Conservation (phyloP, 2,329 filamentous ascomycete species). For the Monosporascus ibericus region DNA sequence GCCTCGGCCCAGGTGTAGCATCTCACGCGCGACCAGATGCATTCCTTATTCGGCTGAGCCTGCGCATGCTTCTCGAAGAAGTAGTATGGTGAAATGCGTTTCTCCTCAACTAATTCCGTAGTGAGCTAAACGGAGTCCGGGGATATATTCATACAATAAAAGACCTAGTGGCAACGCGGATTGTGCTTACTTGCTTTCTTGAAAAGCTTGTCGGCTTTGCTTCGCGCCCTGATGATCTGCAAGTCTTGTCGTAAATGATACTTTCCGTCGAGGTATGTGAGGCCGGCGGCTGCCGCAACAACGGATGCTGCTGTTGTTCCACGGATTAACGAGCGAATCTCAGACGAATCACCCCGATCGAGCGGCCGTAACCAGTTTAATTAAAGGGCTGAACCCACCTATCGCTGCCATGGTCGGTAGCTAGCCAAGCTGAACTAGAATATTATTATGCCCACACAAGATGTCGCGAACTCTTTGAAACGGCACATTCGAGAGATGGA, state of each 20-base stretch:
- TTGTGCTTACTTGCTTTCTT: constrained; percentile 38
- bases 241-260: constrained; percentile 61
- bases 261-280: constrained; percentile 63
- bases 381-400: not conserved
- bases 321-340: not conserved
- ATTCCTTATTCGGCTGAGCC: constrained; percentile 45
- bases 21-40: constrained; percentile 61
- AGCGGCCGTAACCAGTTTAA: too few species aligned
- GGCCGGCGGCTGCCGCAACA: constrained; percentile 29
- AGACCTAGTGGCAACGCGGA: too few species aligned
- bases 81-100: constrained; percentile 58
- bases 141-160: too few species aligned
- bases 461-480: too few species aligned
- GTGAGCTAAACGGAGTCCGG: constrained; percentile 1
- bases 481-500: too few species aligned
- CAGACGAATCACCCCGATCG: too few species aligned
- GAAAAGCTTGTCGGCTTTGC: constrained; percentile 36
- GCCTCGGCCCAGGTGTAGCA: constrained; percentile 54
- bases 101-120: constrained; percentile 36
- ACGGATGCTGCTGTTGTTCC: constrained; percentile 20
- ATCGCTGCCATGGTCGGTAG: not conserved
- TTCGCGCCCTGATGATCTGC: constrained; percentile 34
- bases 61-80: constrained; percentile 53
- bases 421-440: too few species aligned
- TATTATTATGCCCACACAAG: too few species aligned